Conservation (phyloP, 148 eudicot species). For the Vaccinium macrocarpon region DNA sequence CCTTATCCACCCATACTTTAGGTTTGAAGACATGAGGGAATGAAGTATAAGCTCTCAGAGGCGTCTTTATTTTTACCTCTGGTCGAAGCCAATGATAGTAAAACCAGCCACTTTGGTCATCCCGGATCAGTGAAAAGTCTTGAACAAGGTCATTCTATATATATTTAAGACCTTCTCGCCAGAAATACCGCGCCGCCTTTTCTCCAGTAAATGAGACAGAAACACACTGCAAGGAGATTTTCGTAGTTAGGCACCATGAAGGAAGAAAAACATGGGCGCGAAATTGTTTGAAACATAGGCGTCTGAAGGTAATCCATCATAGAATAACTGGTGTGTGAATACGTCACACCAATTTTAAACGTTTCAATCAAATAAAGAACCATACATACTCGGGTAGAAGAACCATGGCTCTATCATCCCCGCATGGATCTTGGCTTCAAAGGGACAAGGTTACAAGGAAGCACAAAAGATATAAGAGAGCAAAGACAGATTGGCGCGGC, state of each 20-base stretch:
- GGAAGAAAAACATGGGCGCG: not conserved
- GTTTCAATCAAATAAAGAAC: not conserved
- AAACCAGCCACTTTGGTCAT: conserved; percentile 98
- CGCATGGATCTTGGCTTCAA: not conserved
- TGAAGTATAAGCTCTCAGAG: conserved; percentile 57
- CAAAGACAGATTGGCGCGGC: too few relatives aligned
- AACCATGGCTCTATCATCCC: not conserved
- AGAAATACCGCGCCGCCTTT: conserved; percentile 46
- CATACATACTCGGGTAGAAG: not conserved
- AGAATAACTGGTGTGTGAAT: not conserved
- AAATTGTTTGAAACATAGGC: not conserved
- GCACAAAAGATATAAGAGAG: not conserved
- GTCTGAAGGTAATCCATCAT: not conserved
- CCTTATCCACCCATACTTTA: conserved; percentile 26
- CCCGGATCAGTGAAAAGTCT: conserved; percentile 82
- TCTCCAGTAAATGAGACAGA: conserved; percentile 57
- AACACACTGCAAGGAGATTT: conserved; percentile 58
- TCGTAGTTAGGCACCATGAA: not conserved
- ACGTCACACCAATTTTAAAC: not conserved
- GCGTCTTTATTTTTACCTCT: conserved; percentile 51
- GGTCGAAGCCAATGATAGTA: conserved; percentile 92
- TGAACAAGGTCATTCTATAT: conserved; percentile 81
- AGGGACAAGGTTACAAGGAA: not conserved
- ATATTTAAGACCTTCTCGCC: conserved; percentile 61
- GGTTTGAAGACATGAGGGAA: conserved; percentile 56